Evolutionary conservation across 2,329 filamentous ascomycete genomes (phyloP).

Genomic region (Bipolaris sorokiniana): DNA sequence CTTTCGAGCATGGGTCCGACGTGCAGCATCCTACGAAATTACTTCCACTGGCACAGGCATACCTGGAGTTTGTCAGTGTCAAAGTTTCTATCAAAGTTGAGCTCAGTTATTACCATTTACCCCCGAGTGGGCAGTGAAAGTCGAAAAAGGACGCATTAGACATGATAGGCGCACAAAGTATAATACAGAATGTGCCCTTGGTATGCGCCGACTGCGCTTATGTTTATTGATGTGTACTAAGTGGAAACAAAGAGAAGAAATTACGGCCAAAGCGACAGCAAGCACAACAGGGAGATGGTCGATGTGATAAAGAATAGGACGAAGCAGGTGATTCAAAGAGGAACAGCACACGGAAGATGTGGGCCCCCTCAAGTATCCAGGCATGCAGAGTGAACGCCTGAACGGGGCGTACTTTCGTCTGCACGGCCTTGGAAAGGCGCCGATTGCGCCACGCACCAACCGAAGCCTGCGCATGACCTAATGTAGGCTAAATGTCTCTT

Average conservation of each 20-base stretch:
- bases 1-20: conserved; percentile 46
- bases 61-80: conserved; percentile 25
- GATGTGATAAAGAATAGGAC: conserved; percentile 12
- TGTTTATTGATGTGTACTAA: not conserved
- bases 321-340: conserved; percentile 13
- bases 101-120: conserved; percentile 26
- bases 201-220: not conserved
- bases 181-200: not conserved
- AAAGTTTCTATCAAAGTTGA: not conserved
- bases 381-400: conserved; percentile 17
- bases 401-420: conserved; percentile 15
- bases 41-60: conserved; percentile 30
- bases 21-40: conserved; percentile 53
- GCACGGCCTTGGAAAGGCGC: conserved; percentile 7
- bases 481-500: conserved; percentile 14
- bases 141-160: conserved; percentile 19
- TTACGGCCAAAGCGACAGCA: conserved; percentile 13
- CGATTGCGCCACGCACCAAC: conserved; percentile 15
- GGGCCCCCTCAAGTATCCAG: not conserved
- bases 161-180: conserved; percentile 1
- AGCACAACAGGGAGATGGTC: conserved; percentile 9
- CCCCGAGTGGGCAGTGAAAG: conserved; percentile 31
- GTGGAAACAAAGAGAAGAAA: conserved; percentile 6
- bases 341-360: conserved; percentile 14
- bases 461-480: conserved; percentile 3